Evolutionary conservation across 805 yeast genomes (phyloP).

Genomic region (Starmerella tilneyi): DNA sequence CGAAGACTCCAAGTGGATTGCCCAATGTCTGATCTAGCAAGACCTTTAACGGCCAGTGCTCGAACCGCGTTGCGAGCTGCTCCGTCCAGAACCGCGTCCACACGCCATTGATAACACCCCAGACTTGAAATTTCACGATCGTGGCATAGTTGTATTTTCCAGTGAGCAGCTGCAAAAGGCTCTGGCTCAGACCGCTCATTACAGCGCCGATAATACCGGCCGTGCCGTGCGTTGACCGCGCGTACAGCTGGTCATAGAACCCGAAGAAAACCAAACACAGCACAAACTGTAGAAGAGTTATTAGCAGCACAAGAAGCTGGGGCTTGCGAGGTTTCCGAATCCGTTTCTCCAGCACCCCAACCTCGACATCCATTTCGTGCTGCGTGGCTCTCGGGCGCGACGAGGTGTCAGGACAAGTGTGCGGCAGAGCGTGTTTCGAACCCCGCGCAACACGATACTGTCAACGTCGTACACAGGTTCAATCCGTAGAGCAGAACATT

Average conservation of each 20-base stretch:
- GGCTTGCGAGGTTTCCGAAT: conserved; percentile 23
- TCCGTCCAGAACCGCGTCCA: conserved; percentile 35
- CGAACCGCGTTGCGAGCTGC: conserved; percentile 25
- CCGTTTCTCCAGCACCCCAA: conserved; percentile 25
- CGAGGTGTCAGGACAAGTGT: too few relatives aligned
- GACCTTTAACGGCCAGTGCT: conserved; percentile 22
- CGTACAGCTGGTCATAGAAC: conserved; percentile 24
- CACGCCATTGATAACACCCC: conserved; percentile 32
- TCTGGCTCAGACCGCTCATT: conserved; percentile 31
- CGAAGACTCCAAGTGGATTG: conserved; percentile 30
- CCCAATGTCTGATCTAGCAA: conserved; percentile 31
- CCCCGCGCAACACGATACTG: not conserved
- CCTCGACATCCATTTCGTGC: conserved; percentile 19
- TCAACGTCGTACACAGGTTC: not conserved
- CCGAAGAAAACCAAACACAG: conserved; percentile 23
- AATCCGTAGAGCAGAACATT: not conserved
- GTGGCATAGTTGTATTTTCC: conserved; percentile 19
- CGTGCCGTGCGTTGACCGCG: conserved; percentile 27
- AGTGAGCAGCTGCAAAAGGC: conserved; percentile 28
- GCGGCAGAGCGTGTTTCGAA: too few relatives aligned
- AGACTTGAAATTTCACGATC: conserved; percentile 30
- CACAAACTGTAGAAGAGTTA: conserved; percentile 22
- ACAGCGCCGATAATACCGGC: conserved; percentile 29
- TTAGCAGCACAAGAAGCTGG: conserved; percentile 15
- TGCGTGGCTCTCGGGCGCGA: not conserved